phyloP scores from a whole-genome alignment of 106 monocot genomes.

The Allium sativum region DNA sequence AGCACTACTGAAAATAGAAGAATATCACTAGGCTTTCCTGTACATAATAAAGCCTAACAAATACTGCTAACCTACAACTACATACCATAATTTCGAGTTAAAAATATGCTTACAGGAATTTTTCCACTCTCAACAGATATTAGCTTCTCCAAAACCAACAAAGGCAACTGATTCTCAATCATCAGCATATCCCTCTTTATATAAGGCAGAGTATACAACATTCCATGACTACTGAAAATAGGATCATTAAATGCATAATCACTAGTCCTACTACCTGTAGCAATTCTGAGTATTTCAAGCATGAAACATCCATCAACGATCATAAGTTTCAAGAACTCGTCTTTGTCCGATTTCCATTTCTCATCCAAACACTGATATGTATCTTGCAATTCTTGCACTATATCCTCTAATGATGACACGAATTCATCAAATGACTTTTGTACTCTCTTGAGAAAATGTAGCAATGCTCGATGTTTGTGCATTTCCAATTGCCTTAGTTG shows the following conservation, averaged over 20 bases:
- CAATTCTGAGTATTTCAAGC: slow-evolving; percentile 46
- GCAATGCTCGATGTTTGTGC: slow-evolving; percentile 60
- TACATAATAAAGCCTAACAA: too few relatives aligned
- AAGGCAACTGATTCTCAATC: slow-evolving; percentile 87
- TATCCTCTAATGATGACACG: slow-evolving; percentile 25
- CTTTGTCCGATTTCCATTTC: slow-evolving; percentile 15
- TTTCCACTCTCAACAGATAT: slow-evolving; percentile 28
- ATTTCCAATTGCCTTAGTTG: slow-evolving; percentile 44
- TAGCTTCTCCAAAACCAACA: slow-evolving; percentile 52
- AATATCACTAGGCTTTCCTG: too few relatives aligned
- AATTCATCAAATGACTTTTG: slow-evolving; percentile 28
- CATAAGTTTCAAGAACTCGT: slow-evolving; percentile 42
- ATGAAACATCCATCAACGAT: slow-evolving; percentile 56
- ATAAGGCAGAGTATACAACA: slow-evolving; percentile 48
- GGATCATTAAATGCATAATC: slow-evolving; percentile 74
- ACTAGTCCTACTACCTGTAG: background rate
- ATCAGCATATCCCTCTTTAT: slow-evolving; percentile 86
- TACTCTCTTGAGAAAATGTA: slow-evolving; percentile 48
- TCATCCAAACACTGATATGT: slow-evolving; percentile 35
- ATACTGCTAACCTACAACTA: too few relatives aligned
- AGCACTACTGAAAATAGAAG: too few relatives aligned
- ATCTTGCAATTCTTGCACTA: slow-evolving; percentile 20
- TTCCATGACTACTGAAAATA: slow-evolving; percentile 79
- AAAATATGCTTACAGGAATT: background rate
- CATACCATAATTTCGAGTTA: too few relatives aligned